phyloP scores from a whole-genome alignment of 768 basidiomycete genomes.

The Mycena olivaceomarginata region DNA sequence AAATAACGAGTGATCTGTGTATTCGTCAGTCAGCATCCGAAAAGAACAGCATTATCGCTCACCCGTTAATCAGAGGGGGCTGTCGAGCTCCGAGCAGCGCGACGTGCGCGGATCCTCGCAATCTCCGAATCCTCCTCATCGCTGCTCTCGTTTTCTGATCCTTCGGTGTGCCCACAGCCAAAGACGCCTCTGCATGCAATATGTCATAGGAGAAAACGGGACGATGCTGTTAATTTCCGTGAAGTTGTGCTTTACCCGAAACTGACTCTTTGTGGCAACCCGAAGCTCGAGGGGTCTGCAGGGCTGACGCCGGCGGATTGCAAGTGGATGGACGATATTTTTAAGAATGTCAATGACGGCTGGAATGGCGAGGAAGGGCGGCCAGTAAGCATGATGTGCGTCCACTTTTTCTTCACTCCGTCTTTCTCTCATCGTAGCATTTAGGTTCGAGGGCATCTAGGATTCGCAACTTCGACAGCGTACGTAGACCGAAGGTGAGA shows the following conservation, averaged over 20 bases:
- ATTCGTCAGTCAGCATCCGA: neutral
- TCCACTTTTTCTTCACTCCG: too few species aligned
- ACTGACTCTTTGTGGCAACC: too few species aligned
- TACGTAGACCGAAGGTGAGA: too few species aligned
- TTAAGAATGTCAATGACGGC: conserved; percentile 88
- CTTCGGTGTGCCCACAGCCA: neutral
- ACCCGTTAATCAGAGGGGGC: neutral
- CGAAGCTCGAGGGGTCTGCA: conserved; percentile 84
- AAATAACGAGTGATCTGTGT: neutral
- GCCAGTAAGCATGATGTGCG: conserved; percentile 79
- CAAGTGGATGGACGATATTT: conserved; percentile 98
- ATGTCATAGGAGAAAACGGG: too few species aligned
- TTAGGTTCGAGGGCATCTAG: too few species aligned
- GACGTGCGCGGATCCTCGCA: neutral
- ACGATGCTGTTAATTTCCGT: conserved; percentile 86
- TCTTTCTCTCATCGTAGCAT: too few species aligned
- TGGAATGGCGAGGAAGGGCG: conserved; percentile 81
- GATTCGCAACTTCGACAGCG: too few species aligned
- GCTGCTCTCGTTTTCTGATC: neutral
- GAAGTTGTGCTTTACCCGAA: too few species aligned
- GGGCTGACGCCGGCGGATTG: conserved; percentile 94
- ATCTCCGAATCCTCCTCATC: neutral
- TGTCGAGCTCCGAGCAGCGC: neutral
- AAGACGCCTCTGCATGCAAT: neutral
- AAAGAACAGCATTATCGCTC: neutral